A percentile compares a stretch with the other conserved stretches of the same genome.
Conservation (phyloP, 352 stramenopile genomes). For the Phytophthora citrophthora region DNA sequence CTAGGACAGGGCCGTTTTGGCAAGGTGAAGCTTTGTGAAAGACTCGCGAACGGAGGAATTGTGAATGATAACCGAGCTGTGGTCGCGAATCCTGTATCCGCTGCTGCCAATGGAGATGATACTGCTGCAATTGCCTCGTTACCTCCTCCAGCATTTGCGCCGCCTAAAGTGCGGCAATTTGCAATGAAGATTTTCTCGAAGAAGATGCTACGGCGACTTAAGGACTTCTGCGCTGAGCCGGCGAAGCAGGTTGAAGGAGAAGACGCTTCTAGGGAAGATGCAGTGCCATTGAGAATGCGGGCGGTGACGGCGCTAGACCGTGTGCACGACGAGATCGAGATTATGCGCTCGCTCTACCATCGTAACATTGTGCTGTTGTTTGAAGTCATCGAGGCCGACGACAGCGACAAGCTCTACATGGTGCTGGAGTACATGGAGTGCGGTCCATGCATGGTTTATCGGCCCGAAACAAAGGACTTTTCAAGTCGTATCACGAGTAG, state of each 20-base stretch:
- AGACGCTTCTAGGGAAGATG: conserved; percentile 1
- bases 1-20: conserved; percentile 82
- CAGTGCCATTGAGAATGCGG: conserved; percentile 51
- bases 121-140: conserved; percentile 3
- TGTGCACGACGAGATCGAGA: conserved; percentile 83
- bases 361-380: conserved; percentile 92
- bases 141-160: conserved; percentile 23
- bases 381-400: conserved; percentile 87
- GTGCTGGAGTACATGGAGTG: conserved; percentile 88
- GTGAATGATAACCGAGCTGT: neutral
- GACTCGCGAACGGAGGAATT: conserved; percentile 30
- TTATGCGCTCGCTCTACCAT: conserved; percentile 91
- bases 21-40: conserved; percentile 88
- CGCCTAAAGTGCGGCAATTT: conserved; percentile 54
- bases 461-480: conserved; percentile 72
- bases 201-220: conserved; percentile 71
- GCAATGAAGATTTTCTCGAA: conserved; percentile 90
- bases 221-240: conserved; percentile 69
- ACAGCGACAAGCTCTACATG: conserved; percentile 84
- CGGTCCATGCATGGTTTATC: conserved; percentile 86
- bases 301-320: conserved; percentile 83
- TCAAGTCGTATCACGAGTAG: conserved; percentile 61
- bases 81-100: neutral
- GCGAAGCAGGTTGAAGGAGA: conserved; percentile 3
- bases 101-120: conserved; percentile 2